Conservation (phyloP, 2,329 filamentous ascomycete genomes). For the Seiridium unicorne region DNA sequence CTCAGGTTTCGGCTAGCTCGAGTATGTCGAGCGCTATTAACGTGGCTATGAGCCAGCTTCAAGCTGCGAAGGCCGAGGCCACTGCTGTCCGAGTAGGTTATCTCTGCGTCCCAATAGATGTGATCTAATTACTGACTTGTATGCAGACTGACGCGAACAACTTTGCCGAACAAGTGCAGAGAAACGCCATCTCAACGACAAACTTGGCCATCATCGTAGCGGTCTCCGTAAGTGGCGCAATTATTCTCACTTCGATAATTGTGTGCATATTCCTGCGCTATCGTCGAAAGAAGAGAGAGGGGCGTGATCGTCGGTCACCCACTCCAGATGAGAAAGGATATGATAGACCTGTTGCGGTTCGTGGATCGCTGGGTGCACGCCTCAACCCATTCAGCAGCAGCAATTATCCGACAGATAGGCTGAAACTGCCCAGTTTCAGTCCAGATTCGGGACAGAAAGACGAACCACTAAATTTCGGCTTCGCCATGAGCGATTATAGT, state of each 20-base stretch:
- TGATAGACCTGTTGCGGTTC: slow-evolving; percentile 22
- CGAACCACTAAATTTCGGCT: slow-evolving; percentile 16
- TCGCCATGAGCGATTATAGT: slow-evolving; percentile 20
- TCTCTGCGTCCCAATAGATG: not conserved
- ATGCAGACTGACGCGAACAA: slow-evolving; percentile 20
- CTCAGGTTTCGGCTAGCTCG: slow-evolving; percentile 52
- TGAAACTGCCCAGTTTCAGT: slow-evolving; percentile 25
- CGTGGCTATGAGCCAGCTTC: slow-evolving; percentile 28
- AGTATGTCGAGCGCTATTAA: slow-evolving; percentile 53
- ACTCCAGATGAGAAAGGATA: slow-evolving; percentile 11
- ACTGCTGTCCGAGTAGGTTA: slow-evolving; percentile 16
- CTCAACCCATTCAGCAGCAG: slow-evolving; percentile 23
- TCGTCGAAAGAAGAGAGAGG: slow-evolving; percentile 20
- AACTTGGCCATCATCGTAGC: slow-evolving; percentile 28
- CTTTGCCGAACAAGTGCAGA: slow-evolving; percentile 17
- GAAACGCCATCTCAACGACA: slow-evolving; percentile 23
- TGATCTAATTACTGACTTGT: not conserved
- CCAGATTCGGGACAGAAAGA: slow-evolving; percentile 19
- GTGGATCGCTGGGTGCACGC: slow-evolving; percentile 18
- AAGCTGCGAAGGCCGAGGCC: slow-evolving; percentile 17
- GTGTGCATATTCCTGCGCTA: slow-evolving; percentile 23
- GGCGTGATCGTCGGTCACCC: slow-evolving; percentile 10
- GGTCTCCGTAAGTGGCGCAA: slow-evolving; percentile 24
- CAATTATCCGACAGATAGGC: slow-evolving; percentile 22
- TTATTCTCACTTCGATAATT: slow-evolving; percentile 19